phyloP scores from a whole-genome alignment of 192 early-diverging fungal genomes.

The Funneliformis geosporum region DNA sequence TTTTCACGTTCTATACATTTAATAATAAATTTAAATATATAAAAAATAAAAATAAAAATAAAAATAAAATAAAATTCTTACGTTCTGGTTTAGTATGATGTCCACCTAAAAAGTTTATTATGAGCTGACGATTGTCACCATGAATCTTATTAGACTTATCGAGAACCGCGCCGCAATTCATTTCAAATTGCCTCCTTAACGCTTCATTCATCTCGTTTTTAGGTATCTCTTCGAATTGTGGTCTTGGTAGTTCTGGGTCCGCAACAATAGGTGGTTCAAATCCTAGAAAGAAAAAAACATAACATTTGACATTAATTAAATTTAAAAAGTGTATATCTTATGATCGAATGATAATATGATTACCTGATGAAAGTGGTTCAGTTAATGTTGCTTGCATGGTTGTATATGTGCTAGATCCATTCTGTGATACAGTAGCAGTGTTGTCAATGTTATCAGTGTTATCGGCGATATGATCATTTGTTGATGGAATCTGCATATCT shows the following conservation, averaged over 20 bases:
- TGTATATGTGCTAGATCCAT: neutral
- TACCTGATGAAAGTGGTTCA: neutral
- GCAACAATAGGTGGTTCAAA: neutral
- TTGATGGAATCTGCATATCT: neutral
- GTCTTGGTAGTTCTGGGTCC: neutral
- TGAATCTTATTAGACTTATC: conserved; percentile 7
- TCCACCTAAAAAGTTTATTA: conserved; percentile 22
- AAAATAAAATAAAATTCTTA: neutral
- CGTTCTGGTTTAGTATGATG: neutral
- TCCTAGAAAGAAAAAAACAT: neutral
- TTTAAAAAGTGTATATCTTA: neutral
- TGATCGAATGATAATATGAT: neutral
- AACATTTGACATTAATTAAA: neutral
- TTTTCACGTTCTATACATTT: neutral
- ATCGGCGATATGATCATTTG: neutral
- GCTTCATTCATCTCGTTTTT: neutral
- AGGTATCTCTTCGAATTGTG: conserved; percentile 2
- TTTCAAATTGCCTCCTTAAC: neutral
- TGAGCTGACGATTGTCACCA: neutral
- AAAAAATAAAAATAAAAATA: neutral
- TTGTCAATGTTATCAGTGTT: neutral
- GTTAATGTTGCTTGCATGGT: neutral
- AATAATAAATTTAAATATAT: neutral
- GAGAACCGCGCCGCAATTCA: conserved; percentile 6
- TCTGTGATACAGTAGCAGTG: neutral